Conservation (phyloP, 176 grass and related monocot genomes). For the Leersia perrieri region DNA sequence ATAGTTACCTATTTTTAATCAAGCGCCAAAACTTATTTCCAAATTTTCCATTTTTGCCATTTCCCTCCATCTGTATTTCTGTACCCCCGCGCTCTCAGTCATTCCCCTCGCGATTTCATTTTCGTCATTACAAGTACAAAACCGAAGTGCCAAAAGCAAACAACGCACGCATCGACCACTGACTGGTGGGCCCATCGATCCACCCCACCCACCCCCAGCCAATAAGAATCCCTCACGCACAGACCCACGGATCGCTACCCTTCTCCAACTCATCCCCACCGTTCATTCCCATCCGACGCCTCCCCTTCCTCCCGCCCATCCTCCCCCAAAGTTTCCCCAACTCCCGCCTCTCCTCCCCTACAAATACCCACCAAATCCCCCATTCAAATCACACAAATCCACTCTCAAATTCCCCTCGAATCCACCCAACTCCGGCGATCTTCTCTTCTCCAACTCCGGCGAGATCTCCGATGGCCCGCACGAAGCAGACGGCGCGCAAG, state of each 20-base stretch:
- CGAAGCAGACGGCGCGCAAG: conserved; percentile 77
- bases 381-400: accelerated
- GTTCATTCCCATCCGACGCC: conserved; percentile 14
- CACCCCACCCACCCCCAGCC: background rate
- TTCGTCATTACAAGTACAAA: background rate
- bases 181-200: background rate
- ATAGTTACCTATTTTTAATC: too few species aligned
- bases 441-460: background rate
- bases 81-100: background rate
- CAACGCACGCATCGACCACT: background rate
- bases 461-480: conserved; percentile 63
- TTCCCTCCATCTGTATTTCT: background rate
- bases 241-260: background rate
- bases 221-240: background rate
- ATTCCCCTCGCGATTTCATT: background rate
- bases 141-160: background rate
- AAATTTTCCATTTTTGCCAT: background rate
- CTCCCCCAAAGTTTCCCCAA: background rate
- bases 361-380: background rate
- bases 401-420: background rate
- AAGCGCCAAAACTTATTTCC: too few species aligned
- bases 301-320: background rate
- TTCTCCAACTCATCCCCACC: background rate
- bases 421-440: background rate
- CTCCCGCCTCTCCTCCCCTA: background rate